Evolutionary conservation across 495 filamentous ascomycete genomes (phyloP), one percentile per base, ranked within the genome.

Genomic region (Podospora fimiseda): DNA sequence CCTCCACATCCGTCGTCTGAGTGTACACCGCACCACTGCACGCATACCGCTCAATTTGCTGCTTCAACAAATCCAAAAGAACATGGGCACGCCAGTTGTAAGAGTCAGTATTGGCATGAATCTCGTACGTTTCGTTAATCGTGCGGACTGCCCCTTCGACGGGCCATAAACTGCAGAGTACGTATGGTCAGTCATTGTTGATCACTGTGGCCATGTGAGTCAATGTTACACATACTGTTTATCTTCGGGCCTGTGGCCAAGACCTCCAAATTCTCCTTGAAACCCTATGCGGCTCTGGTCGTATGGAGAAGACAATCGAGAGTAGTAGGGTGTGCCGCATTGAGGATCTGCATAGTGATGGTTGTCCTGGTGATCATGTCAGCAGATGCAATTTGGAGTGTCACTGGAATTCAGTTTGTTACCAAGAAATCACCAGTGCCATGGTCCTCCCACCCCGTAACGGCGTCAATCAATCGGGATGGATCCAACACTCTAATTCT

Each of bases 321-420:
- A 84, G 62, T 80, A 83, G 60, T 77, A 84, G 0, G 84, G 84
- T 0, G 80, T 78, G 15, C 84, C 84, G 50, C 84, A 87, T 65
- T 86, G 83, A 0, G 84, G 81, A 56, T 84, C 80, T 2, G 83
- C 78, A 61, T 87, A 87, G 61, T 87, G 81, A 57, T 87, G 83
- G 56, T 86, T 86, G 56, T 87, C 82, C 38, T 80, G 74, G 40
- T 33, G 27, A 11, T 33, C 27, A 11, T 33, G 27, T 33, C 27
- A 33, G 27, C 27, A 33, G 27, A 33, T 33, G 27, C n/a, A n/a
- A n/a, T n/a, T n/a, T n/a, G n/a, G n/a, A n/a, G n/a, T n/a, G n/a
- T n/a, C n/a, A n/a, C n/a, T n/a, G n/a, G n/a, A n/a, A n/a, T n/a
- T 8, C 2, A 14, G 18, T 20, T 24, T 19, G 60, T 19, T 30